Conservation (phyloP, 129 eudicot genomes). For the Helichrysum umbraculigerum region DNA sequence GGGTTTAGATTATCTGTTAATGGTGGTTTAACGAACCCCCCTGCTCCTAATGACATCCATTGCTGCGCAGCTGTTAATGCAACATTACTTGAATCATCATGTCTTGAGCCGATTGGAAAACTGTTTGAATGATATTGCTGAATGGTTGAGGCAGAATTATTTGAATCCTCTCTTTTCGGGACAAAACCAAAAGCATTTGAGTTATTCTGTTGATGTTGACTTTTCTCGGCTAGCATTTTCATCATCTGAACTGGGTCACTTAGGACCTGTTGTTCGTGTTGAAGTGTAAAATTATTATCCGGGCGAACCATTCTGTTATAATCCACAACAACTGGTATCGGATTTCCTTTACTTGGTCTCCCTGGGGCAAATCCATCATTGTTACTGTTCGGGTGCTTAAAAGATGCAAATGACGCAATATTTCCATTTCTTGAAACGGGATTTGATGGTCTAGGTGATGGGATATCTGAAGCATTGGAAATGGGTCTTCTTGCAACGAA, state of each 20-base stretch:
- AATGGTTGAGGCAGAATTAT: constrained; percentile 23
- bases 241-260: constrained; percentile 88
- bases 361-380: constrained; percentile 43
- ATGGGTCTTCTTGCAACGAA: constrained; percentile 35
- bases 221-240: constrained; percentile 68
- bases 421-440: constrained; percentile 37
- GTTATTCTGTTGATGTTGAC: constrained; percentile 56
- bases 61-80: constrained; percentile 81
- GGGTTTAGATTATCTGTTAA: constrained; percentile 37
- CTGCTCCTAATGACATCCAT: constrained; percentile 89
- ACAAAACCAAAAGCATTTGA: constrained; percentile 24
- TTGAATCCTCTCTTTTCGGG: constrained; percentile 18
- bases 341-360: constrained; percentile 41
- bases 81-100: constrained; percentile 52
- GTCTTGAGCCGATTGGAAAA: constrained; percentile 24
- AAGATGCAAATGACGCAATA: constrained; percentile 47
- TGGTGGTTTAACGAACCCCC: constrained; percentile 44
- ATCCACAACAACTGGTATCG: constrained; percentile 24
- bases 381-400: constrained; percentile 45
- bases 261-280: constrained; percentile 53
- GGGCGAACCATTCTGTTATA: constrained; percentile 14
- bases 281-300: constrained; percentile 11
- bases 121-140: constrained; percentile 12
- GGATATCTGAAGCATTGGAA: constrained; percentile 33
- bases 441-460: constrained; percentile 39